phyloP scores from a whole-genome alignment of 345 rosid genomes.

The Eucalyptus cloeziana region DNA sequence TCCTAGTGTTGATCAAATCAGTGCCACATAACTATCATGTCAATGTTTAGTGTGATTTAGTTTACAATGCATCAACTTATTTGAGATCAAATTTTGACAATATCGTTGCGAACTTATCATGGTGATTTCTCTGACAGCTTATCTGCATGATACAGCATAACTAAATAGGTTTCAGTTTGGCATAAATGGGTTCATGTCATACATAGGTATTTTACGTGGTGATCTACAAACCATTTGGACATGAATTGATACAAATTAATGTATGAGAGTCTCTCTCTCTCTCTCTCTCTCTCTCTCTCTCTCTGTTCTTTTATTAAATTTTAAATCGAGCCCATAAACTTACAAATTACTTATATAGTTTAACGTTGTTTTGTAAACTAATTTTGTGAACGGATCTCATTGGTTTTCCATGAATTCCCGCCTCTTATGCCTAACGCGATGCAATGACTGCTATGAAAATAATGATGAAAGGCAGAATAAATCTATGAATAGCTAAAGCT shows the following conservation, averaged over 20 bases:
- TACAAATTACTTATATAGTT: neutral
- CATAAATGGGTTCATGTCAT: neutral
- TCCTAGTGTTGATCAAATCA: neutral
- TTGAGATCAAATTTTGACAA: neutral
- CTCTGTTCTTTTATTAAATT: too few relatives aligned
- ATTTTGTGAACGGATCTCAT: neutral
- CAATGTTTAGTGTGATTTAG: neutral
- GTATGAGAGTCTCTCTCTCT: neutral
- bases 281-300: too few relatives aligned
- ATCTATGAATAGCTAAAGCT: neutral
- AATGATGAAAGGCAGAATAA: neutral
- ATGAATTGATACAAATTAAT: too few relatives aligned
- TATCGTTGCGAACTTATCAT: neutral
- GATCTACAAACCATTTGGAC: neutral
- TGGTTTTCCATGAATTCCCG: neutral
- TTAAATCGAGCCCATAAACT: neutral
- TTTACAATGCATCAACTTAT: neutral
- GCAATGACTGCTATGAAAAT: neutral
- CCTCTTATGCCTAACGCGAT: neutral
- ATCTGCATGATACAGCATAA: neutral
- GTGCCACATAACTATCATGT: neutral
- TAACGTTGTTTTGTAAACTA: neutral
- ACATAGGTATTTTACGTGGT: neutral
- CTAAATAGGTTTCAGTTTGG: neutral
- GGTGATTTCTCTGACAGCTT: neutral